Percentiles rank a stretch among this genome's conserved stretches.
These are phyloP conservation scores for Cercospora janseana DNA, from an alignment of 2,329 filamentous ascomycete genomes.

Conservation along the genomic window DNA sequence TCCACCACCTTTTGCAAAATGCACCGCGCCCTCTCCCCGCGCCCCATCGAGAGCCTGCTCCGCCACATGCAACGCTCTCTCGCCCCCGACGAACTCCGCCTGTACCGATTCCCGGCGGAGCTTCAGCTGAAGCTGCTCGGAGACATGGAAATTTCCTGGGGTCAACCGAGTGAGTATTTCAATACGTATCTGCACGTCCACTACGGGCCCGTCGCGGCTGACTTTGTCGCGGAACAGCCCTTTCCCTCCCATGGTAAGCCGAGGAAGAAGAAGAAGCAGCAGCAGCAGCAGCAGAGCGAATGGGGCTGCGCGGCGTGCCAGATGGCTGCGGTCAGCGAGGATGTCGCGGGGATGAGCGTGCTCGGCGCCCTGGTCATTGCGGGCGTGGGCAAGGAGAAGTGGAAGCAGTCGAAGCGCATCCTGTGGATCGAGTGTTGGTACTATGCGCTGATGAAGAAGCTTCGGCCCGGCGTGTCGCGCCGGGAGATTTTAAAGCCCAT, in stretches of 20 bases:
- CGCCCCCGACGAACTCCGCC: slow-evolving; percentile 3
- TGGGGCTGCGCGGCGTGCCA: slow-evolving; percentile 30
- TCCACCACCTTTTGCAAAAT: too few relatives aligned
- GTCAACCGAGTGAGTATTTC: slow-evolving; percentile 10
- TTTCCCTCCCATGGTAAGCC: too few relatives aligned
- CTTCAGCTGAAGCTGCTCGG: slow-evolving; percentile 16
- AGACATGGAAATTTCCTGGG: slow-evolving; percentile 24
- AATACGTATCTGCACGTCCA: not conserved
- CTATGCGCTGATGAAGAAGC: slow-evolving; percentile 5
- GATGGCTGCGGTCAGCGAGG: slow-evolving; percentile 16
- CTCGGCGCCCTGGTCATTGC: slow-evolving; percentile 30
- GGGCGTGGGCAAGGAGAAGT: slow-evolving; percentile 24
- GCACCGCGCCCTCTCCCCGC: too few relatives aligned
- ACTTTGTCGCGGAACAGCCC: slow-evolving; percentile 1
- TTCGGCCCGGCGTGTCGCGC: not conserved
- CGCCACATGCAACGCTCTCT: slow-evolving; percentile 17
- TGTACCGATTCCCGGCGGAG: slow-evolving; percentile 6
- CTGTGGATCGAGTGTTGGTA: slow-evolving; percentile 26
- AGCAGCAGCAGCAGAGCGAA: not conserved
- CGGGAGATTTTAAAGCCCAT: slow-evolving; percentile 7
- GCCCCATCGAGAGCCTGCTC: slow-evolving; percentile 27
- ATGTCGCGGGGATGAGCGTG: slow-evolving; percentile 20
- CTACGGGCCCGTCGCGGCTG: slow-evolving; percentile 8
- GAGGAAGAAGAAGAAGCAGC: not conserved
- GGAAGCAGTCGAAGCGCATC: slow-evolving; percentile 31